Base-by-base conservation (phyloP, 495 filamentous ascomycete species). In the Lepidopterella palustris region DNA sequence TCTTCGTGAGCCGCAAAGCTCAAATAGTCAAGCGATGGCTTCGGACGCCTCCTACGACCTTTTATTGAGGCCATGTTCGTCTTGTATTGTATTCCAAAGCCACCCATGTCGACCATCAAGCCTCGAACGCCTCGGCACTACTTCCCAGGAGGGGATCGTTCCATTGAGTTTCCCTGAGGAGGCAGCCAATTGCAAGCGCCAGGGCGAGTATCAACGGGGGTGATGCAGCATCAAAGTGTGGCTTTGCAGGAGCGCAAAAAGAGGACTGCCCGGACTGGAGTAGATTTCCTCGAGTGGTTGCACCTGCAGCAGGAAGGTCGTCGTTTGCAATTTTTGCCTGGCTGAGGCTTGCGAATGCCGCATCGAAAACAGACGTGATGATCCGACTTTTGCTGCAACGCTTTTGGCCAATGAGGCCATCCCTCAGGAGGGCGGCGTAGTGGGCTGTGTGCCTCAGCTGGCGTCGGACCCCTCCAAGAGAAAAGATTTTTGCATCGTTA, bases 51-150 rank as follows among this genome's bases (percentile, higher is more conserved):
- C 45, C 63, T 57, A 49, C 27, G 24, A 35, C 4, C 20, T 13
- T 42, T 47, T 62, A 64, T 64, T 61, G 55, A 59, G 39, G 49
- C 54, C 45, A 27, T 48, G 58, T n/a, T 54, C 57, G 59, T 55
- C 25, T 55, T 52, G 57, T 35, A 45, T 47, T 59, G 32, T 56
- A 54, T 62, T 61, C 28, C 63, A 62, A 62, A 66, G 57, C 25
- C 23, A 66, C 57, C 63, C 63, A 40, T 61, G 63, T 15, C 25
- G 35, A 25, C 4, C 24, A 64, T 64, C 57, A 53, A 15, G 57
- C 51, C 53, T 42, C 31, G 47, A 35, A 26, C 6, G 23, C 10
- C 45, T 49, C 49, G 60, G 25, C 55, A 58, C 48, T 18, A 42
- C 11, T 23, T 27, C 58, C 57, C 54, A 53, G 61, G 50, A 42